phyloP scores from a whole-genome alignment of 257 asterid genomes.

The Solanum pimpinellifolium region DNA sequence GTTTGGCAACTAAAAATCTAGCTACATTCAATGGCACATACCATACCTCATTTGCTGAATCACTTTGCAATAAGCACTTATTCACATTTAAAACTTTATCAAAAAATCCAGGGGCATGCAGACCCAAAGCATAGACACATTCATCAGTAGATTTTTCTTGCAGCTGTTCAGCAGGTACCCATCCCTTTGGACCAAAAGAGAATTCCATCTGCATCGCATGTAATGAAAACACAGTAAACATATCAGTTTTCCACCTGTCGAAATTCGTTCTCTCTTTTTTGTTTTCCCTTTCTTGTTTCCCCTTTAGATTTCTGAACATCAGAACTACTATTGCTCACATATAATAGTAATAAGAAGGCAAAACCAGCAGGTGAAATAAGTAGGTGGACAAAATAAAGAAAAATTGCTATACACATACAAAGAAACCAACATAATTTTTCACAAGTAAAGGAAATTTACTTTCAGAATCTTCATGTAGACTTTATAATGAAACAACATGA shows the following conservation, averaged over 20 bases:
- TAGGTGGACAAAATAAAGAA: background rate
- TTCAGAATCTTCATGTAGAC: background rate
- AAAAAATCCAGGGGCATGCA: conserved; percentile 92
- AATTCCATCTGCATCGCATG: conserved; percentile 73
- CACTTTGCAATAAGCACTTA: conserved; percentile 80
- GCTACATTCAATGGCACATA: background rate
- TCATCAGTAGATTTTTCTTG: conserved; percentile 35
- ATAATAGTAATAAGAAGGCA: background rate
- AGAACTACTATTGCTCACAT: background rate
- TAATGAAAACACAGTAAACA: background rate
- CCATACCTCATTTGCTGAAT: conserved; percentile 65
- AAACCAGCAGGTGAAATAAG: background rate
- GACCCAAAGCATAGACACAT: conserved; percentile 59
- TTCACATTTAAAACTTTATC: conserved; percentile 80
- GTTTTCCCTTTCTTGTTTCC: background rate
- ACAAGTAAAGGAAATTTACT: background rate
- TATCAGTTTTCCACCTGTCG: background rate
- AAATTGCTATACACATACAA: background rate
- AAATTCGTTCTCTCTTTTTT: background rate
- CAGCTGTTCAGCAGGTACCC: conserved; percentile 69
- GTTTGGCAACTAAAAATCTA: background rate
- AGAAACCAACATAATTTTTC: background rate
- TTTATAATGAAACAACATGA: background rate
- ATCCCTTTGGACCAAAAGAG: conserved; percentile 74
- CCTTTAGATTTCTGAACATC: background rate